Base-by-base conservation (phyloP, 192 early-diverging fungal species). In the Polychytrium aggregatum region DNA sequence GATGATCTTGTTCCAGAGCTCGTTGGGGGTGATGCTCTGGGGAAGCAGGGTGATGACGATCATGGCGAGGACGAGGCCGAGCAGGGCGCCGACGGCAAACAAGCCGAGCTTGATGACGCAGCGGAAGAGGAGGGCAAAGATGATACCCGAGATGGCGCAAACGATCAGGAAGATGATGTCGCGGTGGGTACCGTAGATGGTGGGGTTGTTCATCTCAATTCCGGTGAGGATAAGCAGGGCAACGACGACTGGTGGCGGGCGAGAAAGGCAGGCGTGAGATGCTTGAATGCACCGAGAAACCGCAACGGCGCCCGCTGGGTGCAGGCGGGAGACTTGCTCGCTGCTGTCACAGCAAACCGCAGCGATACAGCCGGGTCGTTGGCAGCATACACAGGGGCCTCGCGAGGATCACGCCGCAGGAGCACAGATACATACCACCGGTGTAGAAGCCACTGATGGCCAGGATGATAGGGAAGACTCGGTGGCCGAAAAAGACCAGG, bases 371-470 rank as follows among this genome's bases (percentile, higher is more conserved):
- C n/a, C n/a, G n/a, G n/a, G n/a, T n/a, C n/a, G n/a, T n/a, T n/a
- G n/a, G n/a, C n/a, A n/a, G n/a, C n/a, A n/a, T n/a, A n/a, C n/a
- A n/a, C n/a, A n/a, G n/a, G n/a, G n/a, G n/a, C n/a, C n/a, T n/a
- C n/a, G n/a, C n/a, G n/a, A n/a, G n/a, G n/a, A 69, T 68, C 38
- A 48, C 60, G 59, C 55, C 62, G 38, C 58, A 64, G 13, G 62
- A 57, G 31, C 56, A 54, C 6, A 61, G 38, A 25, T 59, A 58
- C 7, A 68, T 72, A 55, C 68, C 65, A 13, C 76, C 73, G 6
- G 76, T 59, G 47, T 83, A 87, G 63, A 86, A 86, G 2, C 88
- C 88, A 8, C 75, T 69, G 46, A 91, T 54, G 54, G 87, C 86
- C 27, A 88, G 59, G n/a, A 84, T 76, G 8, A 82, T 55, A 47